A percentile compares a stretch with the other conserved stretches of the same genome.
These are phyloP conservation scores for Saccharomyces pastorianus DNA, from an alignment of 1,139 yeast species.

Conservation along the genomic window DNA sequence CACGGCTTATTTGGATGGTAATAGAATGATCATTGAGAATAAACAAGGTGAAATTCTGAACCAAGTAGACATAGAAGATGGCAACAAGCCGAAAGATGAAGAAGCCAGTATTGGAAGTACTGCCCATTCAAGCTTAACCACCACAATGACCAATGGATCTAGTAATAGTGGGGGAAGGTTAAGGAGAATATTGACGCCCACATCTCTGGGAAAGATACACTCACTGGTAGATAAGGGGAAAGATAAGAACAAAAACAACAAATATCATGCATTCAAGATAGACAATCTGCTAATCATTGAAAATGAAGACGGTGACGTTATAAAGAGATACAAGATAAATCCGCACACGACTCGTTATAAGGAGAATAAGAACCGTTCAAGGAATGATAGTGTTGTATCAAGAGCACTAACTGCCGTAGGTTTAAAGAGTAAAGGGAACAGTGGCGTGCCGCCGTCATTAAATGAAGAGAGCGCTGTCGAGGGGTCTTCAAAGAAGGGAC, in stretches of 20 bases:
- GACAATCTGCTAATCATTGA: slow-evolving; percentile 77
- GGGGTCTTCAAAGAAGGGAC: slow-evolving; percentile 4
- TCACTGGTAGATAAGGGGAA: slow-evolving; percentile 5
- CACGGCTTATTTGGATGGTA: slow-evolving; percentile 68
- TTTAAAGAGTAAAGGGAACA: slow-evolving; percentile 29
- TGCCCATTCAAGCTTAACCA: slow-evolving; percentile 6
- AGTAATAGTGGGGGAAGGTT: slow-evolving; percentile 15
- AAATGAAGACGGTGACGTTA: slow-evolving; percentile 84
- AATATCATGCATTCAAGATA: slow-evolving; percentile 49
- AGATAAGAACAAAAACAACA: slow-evolving; percentile 11
- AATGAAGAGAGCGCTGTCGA: slow-evolving; percentile 9
- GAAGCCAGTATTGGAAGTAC: slow-evolving; percentile 15
- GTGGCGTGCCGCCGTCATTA: slow-evolving; percentile 7
- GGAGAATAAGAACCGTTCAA: slow-evolving; percentile 4
- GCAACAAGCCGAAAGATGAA: slow-evolving; percentile 16
- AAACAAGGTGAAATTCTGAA: slow-evolving; percentile 71
- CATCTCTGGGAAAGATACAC: slow-evolving; percentile 4
- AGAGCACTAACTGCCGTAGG: slow-evolving; percentile 49
- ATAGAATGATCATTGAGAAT: slow-evolving; percentile 65
- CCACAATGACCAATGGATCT: slow-evolving; percentile 17
- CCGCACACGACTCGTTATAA: slow-evolving; percentile 35
- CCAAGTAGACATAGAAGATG: slow-evolving; percentile 25
- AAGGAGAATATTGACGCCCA: slow-evolving; percentile 17
- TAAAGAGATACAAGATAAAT: slow-evolving; percentile 71
- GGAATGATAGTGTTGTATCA: slow-evolving; percentile 15